Conservation (phyloP, 2,329 filamentous ascomycete genomes). For the Bipolaris gigantea region DNA sequence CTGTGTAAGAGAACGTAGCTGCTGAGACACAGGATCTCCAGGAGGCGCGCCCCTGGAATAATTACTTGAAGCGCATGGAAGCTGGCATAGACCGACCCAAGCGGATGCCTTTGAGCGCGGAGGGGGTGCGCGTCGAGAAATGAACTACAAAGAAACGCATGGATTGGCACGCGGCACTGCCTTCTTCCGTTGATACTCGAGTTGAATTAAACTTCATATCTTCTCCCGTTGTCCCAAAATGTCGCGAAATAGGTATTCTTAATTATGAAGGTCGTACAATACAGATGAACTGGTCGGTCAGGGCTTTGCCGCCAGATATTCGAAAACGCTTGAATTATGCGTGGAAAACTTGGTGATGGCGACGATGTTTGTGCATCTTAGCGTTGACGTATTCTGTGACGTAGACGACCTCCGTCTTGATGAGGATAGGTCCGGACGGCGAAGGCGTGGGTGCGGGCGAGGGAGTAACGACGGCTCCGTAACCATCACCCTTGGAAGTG, state of each 20-base stretch:
- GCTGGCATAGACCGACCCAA: too few species aligned
- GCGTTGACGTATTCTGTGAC: conserved; percentile 39
- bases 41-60: neutral
- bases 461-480: conserved; percentile 31
- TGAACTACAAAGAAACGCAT: too few species aligned
- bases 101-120: too few species aligned
- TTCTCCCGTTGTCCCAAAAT: too few species aligned
- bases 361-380: conserved; percentile 37
- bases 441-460: conserved; percentile 9
- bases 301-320: neutral
- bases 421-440: neutral
- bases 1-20: conserved; percentile 8
- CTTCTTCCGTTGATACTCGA: too few species aligned
- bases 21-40: conserved; percentile 1
- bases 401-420: conserved; percentile 39
- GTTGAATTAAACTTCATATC: too few species aligned
- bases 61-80: conserved; percentile 12
- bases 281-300: too few species aligned
- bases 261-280: too few species aligned
- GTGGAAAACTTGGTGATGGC: conserved; percentile 38
- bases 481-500: conserved; percentile 11
- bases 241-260: too few species aligned
- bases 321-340: conserved; percentile 24
- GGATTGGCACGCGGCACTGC: too few species aligned
- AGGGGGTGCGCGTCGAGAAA: too few species aligned